phyloP scores from a whole-genome alignment of 306 rosid genomes.

The Medicago ruthenica region DNA sequence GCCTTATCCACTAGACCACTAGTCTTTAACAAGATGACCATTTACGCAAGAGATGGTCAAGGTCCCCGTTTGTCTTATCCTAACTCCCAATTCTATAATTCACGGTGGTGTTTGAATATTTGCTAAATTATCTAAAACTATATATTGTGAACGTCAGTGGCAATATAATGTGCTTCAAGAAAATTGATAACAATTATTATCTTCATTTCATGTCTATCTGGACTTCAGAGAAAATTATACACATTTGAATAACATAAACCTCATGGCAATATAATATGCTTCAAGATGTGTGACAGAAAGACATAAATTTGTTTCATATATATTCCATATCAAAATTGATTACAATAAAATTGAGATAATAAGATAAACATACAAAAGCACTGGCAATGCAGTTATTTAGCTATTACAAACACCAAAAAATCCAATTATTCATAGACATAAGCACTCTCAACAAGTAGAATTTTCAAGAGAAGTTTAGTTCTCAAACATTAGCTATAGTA shows the following conservation, averaged over 20 bases:
- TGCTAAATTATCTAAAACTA: too few relatives aligned
- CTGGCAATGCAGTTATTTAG: conserved; percentile 36
- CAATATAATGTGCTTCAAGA: neutral
- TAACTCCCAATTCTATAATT: too few relatives aligned
- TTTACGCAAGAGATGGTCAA: neutral
- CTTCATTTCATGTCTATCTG: neutral
- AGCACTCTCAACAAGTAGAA: neutral
- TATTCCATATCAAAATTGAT: too few relatives aligned
- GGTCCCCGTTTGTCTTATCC: neutral
- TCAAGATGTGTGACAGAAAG: too few relatives aligned
- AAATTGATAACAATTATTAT: too few relatives aligned
- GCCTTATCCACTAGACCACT: neutral
- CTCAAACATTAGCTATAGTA: neutral
- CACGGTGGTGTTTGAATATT: too few relatives aligned
- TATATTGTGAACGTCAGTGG: too few relatives aligned
- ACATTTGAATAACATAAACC: too few relatives aligned
- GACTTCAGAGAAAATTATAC: neutral
- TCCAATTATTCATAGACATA: neutral
- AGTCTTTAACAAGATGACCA: neutral
- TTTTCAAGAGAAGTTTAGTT: neutral
- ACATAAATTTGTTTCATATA: too few relatives aligned
- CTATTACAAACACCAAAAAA: neutral
- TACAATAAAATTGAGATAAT: too few relatives aligned
- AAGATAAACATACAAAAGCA: conserved; percentile 16
- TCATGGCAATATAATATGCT: too few relatives aligned